These are phyloP conservation scores for Geotrichum siamense DNA, from an alignment of 1,139 yeast genomes.

Conservation along the genomic window DNA sequence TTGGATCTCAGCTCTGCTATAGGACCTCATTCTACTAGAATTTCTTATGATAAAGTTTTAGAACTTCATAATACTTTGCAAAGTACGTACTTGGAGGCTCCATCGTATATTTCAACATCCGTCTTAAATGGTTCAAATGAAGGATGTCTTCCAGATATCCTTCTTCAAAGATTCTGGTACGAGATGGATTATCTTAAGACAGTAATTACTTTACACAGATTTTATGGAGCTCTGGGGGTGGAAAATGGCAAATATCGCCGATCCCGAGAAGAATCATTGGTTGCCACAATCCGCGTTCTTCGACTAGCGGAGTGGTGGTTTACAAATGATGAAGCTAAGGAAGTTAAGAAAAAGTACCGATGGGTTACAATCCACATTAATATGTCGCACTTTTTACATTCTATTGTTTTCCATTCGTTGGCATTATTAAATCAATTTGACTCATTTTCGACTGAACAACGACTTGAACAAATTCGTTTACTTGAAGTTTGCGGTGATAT, in stretches of 20 bases:
- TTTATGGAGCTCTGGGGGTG: constrained; percentile 26
- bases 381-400: constrained; percentile 10
- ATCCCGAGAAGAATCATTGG: constrained; percentile 27
- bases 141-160: constrained; percentile 20
- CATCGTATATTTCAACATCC: constrained; percentile 22
- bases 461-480: constrained; percentile 10
- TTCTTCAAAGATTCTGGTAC: constrained; percentile 30
- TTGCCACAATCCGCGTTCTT: constrained; percentile 29
- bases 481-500: constrained; percentile 2
- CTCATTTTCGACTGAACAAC: constrained; percentile 10
- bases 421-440: constrained; percentile 9
- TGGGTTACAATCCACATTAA: constrained; percentile 11
- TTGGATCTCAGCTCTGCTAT: constrained; percentile 7
- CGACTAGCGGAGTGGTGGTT: constrained; percentile 31
- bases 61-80: constrained; percentile 26
- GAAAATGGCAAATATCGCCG: constrained; percentile 22
- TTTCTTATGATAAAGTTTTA: constrained; percentile 23
- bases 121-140: constrained; percentile 9
- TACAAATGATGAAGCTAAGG: constrained; percentile 24
- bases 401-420: constrained; percentile 6
- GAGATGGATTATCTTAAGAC: constrained; percentile 31
- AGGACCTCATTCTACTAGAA: constrained; percentile 10
- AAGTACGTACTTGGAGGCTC: constrained; percentile 24
- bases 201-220: constrained; percentile 31
- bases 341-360: constrained; percentile 16